Evolutionary conservation across 208 protist genomes (phyloP).

Genomic region (Leishmania arabica): DNA sequence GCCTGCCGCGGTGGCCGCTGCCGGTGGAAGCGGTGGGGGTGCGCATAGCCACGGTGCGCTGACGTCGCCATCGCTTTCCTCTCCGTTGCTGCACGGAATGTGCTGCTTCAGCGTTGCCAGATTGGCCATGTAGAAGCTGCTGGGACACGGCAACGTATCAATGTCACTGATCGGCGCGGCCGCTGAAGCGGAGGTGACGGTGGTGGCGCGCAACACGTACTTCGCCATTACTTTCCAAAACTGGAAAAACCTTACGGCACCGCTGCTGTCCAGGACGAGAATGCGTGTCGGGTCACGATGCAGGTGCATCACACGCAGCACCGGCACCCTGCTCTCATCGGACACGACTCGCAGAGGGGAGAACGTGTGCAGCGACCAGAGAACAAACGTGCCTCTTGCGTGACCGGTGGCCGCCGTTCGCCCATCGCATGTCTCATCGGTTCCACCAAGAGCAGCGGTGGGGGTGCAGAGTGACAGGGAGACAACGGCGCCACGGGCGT

Average conservation of each 20-base stretch:
- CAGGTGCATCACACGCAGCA: constrained; percentile 39
- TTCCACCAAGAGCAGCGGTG: background rate
- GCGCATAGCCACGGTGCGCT: constrained; percentile 24
- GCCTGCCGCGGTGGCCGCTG: constrained; percentile 11
- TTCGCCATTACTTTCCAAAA: constrained; percentile 57
- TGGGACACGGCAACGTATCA: constrained; percentile 36
- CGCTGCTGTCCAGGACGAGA: constrained; percentile 45
- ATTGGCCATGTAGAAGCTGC: constrained; percentile 26
- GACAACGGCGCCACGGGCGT: constrained; percentile 41
- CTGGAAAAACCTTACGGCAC: constrained; percentile 46
- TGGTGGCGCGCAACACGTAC: constrained; percentile 43
- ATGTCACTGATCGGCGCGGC: constrained; percentile 40
- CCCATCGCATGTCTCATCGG: constrained; percentile 17
- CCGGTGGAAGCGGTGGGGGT: constrained; percentile 14
- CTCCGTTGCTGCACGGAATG: constrained; percentile 3
- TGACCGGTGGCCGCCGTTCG: constrained; percentile 44
- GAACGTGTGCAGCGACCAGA: constrained; percentile 53
- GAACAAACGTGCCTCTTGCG: constrained; percentile 42
- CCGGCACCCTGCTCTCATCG: constrained; percentile 49
- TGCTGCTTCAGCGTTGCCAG: constrained; percentile 12
- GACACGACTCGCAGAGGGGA: constrained; percentile 48
- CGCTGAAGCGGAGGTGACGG: constrained; percentile 24
- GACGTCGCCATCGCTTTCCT: background rate
- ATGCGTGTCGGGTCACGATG: constrained; percentile 37
- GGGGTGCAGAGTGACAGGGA: constrained; percentile 41